Conservation (phyloP, 768 basidiomycete species). For the Calocybe indica region DNA sequence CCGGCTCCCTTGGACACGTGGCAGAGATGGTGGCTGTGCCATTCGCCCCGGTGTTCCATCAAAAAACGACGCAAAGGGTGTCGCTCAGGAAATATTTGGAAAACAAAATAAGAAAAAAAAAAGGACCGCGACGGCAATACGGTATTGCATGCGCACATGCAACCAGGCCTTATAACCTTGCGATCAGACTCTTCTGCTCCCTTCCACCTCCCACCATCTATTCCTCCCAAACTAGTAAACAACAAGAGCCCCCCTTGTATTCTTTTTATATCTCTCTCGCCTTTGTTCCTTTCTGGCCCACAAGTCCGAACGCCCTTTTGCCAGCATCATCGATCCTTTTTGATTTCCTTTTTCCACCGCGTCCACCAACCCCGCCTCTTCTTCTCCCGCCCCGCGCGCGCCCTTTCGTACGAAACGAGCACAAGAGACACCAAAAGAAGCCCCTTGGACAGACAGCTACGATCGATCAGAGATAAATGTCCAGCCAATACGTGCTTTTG, state of each 20-base stretch:
- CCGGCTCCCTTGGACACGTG: conserved; percentile 18
- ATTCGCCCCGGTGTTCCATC: conserved; percentile 30
- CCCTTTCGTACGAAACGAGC: background rate
- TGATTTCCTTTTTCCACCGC: too few species aligned
- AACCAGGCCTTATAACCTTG: too few species aligned
- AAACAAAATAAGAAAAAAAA: conserved; percentile 4
- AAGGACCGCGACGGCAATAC: too few species aligned
- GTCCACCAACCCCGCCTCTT: too few species aligned
- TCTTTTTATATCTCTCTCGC: conserved; percentile 14
- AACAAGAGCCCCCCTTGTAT: background rate
- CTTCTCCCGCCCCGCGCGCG: too few species aligned
- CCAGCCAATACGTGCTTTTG: conserved; percentile 40
- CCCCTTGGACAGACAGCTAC: too few species aligned
- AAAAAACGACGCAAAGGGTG: conserved; percentile 10
- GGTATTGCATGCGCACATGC: background rate
- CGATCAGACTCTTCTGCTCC: background rate
- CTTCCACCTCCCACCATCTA: background rate
- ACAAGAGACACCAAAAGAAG: too few species aligned
- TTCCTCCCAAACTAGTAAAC: background rate
- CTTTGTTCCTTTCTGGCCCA: conserved; percentile 1
- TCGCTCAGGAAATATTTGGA: conserved; percentile 27
- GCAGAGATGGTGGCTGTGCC: conserved; percentile 23
- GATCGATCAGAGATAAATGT: conserved; percentile 7
- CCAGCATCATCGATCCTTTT: too few species aligned
- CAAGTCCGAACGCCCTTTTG: too few species aligned